Percentiles rank a stretch among this genome's conserved stretches.
phyloP scores from a whole-genome alignment of 2,329 filamentous ascomycete genomes.

The Stagonosporopsis vannaccii region DNA sequence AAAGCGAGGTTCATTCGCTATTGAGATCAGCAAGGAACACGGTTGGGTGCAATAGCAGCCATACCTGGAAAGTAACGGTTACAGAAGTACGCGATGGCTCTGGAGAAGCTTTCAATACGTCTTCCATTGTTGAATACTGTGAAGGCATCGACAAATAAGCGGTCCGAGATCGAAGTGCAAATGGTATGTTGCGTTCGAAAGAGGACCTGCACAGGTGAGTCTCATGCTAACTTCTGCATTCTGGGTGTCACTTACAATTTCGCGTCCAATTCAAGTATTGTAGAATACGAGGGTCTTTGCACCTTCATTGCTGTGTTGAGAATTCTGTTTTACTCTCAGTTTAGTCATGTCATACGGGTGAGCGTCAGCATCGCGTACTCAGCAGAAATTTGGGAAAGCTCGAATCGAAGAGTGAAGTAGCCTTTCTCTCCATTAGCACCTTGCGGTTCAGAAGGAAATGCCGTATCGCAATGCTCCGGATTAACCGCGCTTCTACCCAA shows the following conservation, averaged over 20 bases:
- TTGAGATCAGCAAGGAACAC: not conserved
- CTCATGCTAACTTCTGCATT: not conserved
- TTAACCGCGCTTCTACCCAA: not conserved
- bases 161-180: slow-evolving; percentile 1
- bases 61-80: slow-evolving; percentile 1
- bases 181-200: slow-evolving; percentile 11
- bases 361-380: not conserved
- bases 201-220: not conserved
- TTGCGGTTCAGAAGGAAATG: not conserved
- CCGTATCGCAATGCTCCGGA: slow-evolving; percentile 3
- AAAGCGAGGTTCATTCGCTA: slow-evolving; percentile 10
- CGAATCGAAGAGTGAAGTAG: slow-evolving; percentile 7
- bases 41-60: not conserved
- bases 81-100: slow-evolving; percentile 2
- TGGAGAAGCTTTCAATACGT: not conserved
- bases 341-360: not conserved
- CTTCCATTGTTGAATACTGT: slow-evolving; percentile 1
- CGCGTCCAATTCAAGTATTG: not conserved
- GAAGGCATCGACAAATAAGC: slow-evolving; percentile 5
- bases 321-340: not conserved
- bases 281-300: not conserved
- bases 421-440: not conserved
- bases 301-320: not conserved
- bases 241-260: not conserved
- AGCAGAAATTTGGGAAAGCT: slow-evolving; percentile 10